phyloP scores from a whole-genome alignment of 2,329 filamentous ascomycete genomes.

The Chlorencoelia australis region DNA sequence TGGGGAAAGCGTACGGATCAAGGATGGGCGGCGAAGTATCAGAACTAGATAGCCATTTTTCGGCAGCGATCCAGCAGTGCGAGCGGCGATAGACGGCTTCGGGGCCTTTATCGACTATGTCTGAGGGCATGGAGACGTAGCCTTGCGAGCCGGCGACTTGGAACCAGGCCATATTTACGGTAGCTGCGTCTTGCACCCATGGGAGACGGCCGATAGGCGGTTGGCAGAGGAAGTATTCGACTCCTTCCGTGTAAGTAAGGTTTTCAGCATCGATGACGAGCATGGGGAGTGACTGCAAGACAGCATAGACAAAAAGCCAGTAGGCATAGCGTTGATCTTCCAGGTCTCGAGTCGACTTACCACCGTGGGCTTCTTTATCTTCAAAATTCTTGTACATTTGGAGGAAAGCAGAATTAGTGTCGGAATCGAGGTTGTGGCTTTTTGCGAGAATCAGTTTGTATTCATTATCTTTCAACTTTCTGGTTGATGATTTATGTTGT shows the following conservation, averaged over 20 bases:
- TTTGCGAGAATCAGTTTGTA: constrained; percentile 66
- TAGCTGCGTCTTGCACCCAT: constrained; percentile 54
- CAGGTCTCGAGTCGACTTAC: constrained; percentile 55
- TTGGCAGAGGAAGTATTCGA: constrained; percentile 76
- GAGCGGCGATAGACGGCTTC: constrained; percentile 59
- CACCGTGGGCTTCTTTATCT: constrained; percentile 52
- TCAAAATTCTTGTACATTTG: constrained; percentile 64
- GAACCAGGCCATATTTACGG: constrained; percentile 62
- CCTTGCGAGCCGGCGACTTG: constrained; percentile 57
- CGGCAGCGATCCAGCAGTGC: constrained; percentile 58
- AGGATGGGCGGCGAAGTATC: neutral
- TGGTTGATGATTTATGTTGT: constrained; percentile 59
- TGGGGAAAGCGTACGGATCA: neutral
- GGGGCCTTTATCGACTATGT: constrained; percentile 51
- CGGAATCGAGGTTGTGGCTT: constrained; percentile 70
- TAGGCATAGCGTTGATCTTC: constrained; percentile 63
- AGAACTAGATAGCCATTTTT: constrained; percentile 38
- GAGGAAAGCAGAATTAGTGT: constrained; percentile 51
- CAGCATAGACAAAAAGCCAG: constrained; percentile 74
- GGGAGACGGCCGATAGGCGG: constrained; percentile 62
- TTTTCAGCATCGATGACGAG: constrained; percentile 67
- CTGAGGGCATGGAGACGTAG: constrained; percentile 51
- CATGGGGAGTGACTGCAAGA: constrained; percentile 69
- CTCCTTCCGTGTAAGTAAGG: constrained; percentile 56
- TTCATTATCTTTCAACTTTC: constrained; percentile 70